Conservation (phyloP, 441 rosid genomes). For the Capsella rubella region DNA sequence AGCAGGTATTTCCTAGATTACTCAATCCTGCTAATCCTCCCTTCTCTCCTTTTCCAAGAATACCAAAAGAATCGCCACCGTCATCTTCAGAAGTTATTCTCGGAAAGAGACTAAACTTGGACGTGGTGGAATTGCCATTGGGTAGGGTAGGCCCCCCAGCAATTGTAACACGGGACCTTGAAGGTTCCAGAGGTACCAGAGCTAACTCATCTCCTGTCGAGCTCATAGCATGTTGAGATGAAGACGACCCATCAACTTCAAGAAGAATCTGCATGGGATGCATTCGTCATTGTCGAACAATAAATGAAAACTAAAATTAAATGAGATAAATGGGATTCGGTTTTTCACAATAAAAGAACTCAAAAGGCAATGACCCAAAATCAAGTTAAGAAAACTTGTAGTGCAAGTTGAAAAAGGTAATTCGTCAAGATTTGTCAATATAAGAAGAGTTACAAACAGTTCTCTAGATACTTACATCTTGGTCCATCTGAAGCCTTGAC, state of each 20-base stretch:
- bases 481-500: slow-evolving; percentile 84
- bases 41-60: slow-evolving; percentile 60
- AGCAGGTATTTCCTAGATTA: slow-evolving; percentile 80
- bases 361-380: not conserved
- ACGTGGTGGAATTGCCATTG: slow-evolving; percentile 57
- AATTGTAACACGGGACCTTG: slow-evolving; percentile 65
- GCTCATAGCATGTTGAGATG: slow-evolving; percentile 55
- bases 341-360: not conserved
- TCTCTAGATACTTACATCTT: slow-evolving; percentile 75
- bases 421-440: slow-evolving; percentile 1
- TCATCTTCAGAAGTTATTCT: slow-evolving; percentile 59
- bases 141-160: slow-evolving; percentile 69
- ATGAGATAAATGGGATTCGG: not conserved
- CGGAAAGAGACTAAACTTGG: slow-evolving; percentile 52
- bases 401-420: too few relatives aligned
- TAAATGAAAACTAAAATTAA: not conserved
- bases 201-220: slow-evolving; percentile 67
- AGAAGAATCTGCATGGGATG: slow-evolving; percentile 60
- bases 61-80: slow-evolving; percentile 45
- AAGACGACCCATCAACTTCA: slow-evolving; percentile 56
- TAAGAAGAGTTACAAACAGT: slow-evolving; percentile 15
- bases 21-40: slow-evolving; percentile 76
- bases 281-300: slow-evolving; percentile 12
- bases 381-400: too few relatives aligned
- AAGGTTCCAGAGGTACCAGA: slow-evolving; percentile 75